Base-by-base conservation (phyloP, 1,284 basidiomycete genomes). In the Leucoagaricus sp. region DNA sequence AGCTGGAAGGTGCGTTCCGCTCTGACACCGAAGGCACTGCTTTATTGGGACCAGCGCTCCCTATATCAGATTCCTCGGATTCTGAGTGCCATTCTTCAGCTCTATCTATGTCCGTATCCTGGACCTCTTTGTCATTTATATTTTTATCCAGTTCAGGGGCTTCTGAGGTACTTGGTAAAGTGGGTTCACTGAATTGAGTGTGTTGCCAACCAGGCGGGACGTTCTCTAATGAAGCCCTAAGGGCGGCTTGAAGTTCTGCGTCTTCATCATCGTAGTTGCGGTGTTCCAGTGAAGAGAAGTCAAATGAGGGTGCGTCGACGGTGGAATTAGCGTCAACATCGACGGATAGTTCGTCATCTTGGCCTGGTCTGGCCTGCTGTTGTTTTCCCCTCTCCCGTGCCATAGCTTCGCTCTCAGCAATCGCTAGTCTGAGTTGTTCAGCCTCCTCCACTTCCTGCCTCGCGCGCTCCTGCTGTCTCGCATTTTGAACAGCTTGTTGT, bases 211-310 rank as follows among this genome's bases (percentile, higher is more conserved):
- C 87, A 17, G 75, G 70, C 0, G 91, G 86, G 23, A 86, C 68
- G 42, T 78, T 77, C 64, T 89, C 88, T 63, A 96, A 75, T 41
- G 91, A 94, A 2, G 93, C 94, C 65, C 79, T 86, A 52, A 96
- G 73, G 12, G 94, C 94, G 21, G 91, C 91, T 70, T 95, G 90
- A 34, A 96, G 74, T 65, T 92, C 89, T 33, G 81, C 85, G 63
- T 96, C 93, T 62, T 95, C 93, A 62, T 95, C 91, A 63, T 94
- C 93, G 63, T 94, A 91, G 36, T 86, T 82, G 8, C 56, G 58
- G 23, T 49, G 23, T 13, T 21, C 33, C 40, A 33, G 61, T 59
- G 13, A 15, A 4, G 41, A 25, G 13, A 28, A n/a, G 9, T 23
- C n/a, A 23, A 26, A 26, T 1, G 54, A 28, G 26, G 34, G 40